Base-by-base conservation (phyloP, 2,329 filamentous ascomycete species). In the Myriosclerotinia duriaeana region DNA sequence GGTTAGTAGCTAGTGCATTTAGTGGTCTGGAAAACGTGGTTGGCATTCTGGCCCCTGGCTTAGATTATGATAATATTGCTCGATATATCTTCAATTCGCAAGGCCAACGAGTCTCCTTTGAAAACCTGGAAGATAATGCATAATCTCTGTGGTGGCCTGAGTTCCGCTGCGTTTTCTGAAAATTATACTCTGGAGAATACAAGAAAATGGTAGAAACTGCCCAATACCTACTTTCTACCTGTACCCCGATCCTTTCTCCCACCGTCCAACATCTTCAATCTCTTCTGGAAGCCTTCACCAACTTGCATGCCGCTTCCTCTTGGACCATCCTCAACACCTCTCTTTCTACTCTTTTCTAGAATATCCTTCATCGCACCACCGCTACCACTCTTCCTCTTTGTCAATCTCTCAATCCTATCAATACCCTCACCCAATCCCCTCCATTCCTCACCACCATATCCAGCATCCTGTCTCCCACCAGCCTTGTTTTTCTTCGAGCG, bases 381-480 rank as follows among this genome's bases (percentile, higher is more conserved):
- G 22, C 71, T 81, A 46, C 82, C 81, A 68, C 82, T 82, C 77
- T 87, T 91, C 75, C 86, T 85, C 78, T 87, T 87, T 8, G 93
- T 97, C 74, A 97, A 81, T 69, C 88, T 84, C 72, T 93, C 89
- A 78, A 97, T 97, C 54, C 94, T 85, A 78, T 97, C 92, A 62
- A 93, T 86, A 9, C 93, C 92, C 76, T 93, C 89, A 66, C 91
- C 92, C 54, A 99, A 81, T 36, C 90, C 88, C 70, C 89, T 86
- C 92, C 93, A 98, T 76, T 98, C 95, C 79, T 98, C 95, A 62
- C 95, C 95, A 69, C 94, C 94, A 79, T 91, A 97, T 78, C 83
- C 88, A 79, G 74, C 80, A 76, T 81, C 78, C 66, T 75, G 60
- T 58, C 61, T 76, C 53, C 76, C 78, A 3, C 77, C 80, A 40